phyloP scores from a whole-genome alignment of 1,139 yeast species.

The Pichia sp. region DNA sequence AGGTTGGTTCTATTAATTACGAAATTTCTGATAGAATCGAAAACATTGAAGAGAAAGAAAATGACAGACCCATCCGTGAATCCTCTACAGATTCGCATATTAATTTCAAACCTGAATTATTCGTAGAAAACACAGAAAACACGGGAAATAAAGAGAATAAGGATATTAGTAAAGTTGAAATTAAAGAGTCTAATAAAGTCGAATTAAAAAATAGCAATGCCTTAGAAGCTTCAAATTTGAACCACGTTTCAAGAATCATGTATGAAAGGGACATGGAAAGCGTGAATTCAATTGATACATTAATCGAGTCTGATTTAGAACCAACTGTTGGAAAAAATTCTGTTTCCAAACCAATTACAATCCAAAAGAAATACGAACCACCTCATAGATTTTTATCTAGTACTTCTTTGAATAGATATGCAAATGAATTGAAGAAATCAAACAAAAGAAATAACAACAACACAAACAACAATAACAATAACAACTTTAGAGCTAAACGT shows the following conservation, averaged over 20 bases:
- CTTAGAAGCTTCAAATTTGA: background rate
- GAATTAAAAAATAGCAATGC: background rate
- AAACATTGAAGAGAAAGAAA: background rate
- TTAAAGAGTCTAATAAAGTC: background rate
- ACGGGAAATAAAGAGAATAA: background rate
- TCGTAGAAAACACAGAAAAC: background rate
- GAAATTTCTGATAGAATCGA: too few relatives aligned
- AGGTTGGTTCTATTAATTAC: too few relatives aligned
- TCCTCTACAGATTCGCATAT: background rate
- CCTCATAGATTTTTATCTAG: slow-evolving; percentile 13
- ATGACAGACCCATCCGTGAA: background rate
- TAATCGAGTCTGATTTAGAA: background rate
- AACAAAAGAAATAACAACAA: background rate
- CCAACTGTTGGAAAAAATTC: slow-evolving; percentile 1
- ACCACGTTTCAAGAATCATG: background rate
- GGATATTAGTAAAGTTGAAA: background rate
- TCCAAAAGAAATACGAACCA: slow-evolving; percentile 16
- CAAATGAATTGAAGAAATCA: slow-evolving; percentile 1
- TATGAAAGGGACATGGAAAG: background rate
- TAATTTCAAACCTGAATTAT: background rate
- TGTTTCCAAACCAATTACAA: slow-evolving; percentile 10
- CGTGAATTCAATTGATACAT: slow-evolving; percentile 7
- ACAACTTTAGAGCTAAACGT: slow-evolving; percentile 10
- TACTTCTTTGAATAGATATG: slow-evolving; percentile 3
- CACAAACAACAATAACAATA: slow-evolving; percentile 5